Conservation (phyloP, 176 grass and related monocot genomes). For the Cenchrus purpureus region DNA sequence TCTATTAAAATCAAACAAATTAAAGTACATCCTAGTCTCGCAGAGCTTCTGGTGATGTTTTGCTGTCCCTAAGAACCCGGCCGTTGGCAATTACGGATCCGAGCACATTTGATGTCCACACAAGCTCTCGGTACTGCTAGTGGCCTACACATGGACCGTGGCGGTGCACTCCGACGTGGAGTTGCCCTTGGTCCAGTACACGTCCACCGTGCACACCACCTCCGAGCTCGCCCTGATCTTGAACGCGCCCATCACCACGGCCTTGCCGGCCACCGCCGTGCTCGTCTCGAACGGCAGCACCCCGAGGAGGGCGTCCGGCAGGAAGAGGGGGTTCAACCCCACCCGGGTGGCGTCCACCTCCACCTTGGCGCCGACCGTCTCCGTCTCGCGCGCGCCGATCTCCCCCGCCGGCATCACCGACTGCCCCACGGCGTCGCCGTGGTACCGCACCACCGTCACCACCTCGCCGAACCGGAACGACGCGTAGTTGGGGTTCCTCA, state of each 20-base stretch:
- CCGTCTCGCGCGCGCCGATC: conserved; percentile 44
- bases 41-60: not conserved
- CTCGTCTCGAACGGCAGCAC: conserved; percentile 42
- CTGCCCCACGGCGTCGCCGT: conserved; percentile 52
- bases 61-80: too few relatives aligned
- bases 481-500: conserved; percentile 81
- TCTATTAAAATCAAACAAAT: too few relatives aligned
- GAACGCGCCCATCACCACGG: conserved; percentile 41
- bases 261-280: conserved; percentile 50
- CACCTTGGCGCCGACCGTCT: conserved; percentile 15
- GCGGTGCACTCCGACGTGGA: conserved; percentile 40
- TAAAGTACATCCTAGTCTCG: too few relatives aligned
- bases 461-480: conserved; percentile 58
- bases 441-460: conserved; percentile 59
- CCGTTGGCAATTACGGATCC: not conserved
- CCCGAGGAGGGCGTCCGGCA: not conserved
- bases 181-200: not conserved
- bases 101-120: not conserved
- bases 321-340: not conserved
- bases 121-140: not conserved
- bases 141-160: conserved; percentile 39
- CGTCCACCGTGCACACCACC: conserved; percentile 33
- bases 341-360: conserved; percentile 33
- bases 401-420: conserved; percentile 45
- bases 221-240: conserved; percentile 35